Evolutionary conservation across 2,329 filamentous ascomycete genomes (phyloP), one percentile per base, ranked within the genome.

Genomic region (Neocucurbitaria cava): DNA sequence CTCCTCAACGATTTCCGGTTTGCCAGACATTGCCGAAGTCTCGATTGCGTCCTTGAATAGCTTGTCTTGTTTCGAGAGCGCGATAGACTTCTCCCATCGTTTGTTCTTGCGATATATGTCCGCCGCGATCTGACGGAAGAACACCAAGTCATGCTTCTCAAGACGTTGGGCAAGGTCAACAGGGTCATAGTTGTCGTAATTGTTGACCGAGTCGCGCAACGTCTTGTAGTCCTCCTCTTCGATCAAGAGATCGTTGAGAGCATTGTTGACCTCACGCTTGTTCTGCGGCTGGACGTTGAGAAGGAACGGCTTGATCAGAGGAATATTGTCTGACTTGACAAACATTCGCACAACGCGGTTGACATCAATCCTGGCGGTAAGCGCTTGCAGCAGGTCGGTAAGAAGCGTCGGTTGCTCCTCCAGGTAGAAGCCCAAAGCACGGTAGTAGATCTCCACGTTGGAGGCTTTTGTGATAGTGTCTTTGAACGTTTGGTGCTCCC

Each of bases 161-260:
- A 99, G 84, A 51, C 95, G 90, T 74, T 90, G 86, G 2, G 95
- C 96, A 56, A 99, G 86, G 23, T 96, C 93, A 42, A 96, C 91
- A 2, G 94, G 89, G 75, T 99, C 96, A 74, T 98, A 99, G 80
- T 99, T 99, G 83, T 99, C 95, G 77, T 97, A 96, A 80, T 96
- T 96, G 80, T 97, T 92, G 10, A 97, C 94, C 1, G 95, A 99
- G 78, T 99, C 95, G 48, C 92, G 90, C 24, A 99, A 85, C 15
- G 94, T 97, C 88, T 99, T 98, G 85, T 99, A 94, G 76, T 99
- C 96, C 75, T 99, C 96, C 77, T 99, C 95, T 78, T 99, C 95
- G 56, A 99, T 99, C 68, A 99, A 82, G 42, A 99, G 81, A 74
- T 99, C 95, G 74, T 99, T 97, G 79, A 99, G 96, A 23, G 95